Evolutionary conservation across 805 yeast genomes (phyloP).

Genomic region (Saccharomyces cerevisiae): DNA sequence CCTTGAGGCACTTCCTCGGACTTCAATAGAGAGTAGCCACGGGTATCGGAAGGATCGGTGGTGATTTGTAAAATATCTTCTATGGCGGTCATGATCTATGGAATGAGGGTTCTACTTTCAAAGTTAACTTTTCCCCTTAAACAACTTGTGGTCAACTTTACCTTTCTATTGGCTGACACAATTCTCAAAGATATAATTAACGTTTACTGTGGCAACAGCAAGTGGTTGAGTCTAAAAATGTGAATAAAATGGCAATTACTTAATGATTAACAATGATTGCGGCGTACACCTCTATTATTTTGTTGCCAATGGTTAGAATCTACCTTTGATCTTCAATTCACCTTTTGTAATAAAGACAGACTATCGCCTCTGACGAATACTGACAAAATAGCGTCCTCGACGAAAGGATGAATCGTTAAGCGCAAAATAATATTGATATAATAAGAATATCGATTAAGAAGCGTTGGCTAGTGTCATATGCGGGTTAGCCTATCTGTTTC

Average conservation of each 20-base stretch:
- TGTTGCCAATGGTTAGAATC: not conserved
- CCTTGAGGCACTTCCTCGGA: slow-evolving; percentile 15
- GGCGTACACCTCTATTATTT: not conserved
- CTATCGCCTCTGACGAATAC: not conserved
- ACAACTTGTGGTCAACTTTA: not conserved
- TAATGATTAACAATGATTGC: not conserved
- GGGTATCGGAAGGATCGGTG: slow-evolving; percentile 11
- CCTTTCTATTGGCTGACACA: not conserved
- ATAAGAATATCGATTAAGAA: not conserved
- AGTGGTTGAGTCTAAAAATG: not conserved
- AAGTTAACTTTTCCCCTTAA: not conserved
- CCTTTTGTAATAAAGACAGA: not conserved
- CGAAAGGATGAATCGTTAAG: not conserved
- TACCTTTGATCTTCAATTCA: not conserved
- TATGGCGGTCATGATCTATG: slow-evolving; percentile 14
- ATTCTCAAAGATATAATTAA: not conserved
- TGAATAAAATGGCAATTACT: not conserved
- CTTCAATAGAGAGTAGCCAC: slow-evolving; percentile 8
- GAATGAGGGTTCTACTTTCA: not conserved
- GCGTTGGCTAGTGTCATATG: not conserved
- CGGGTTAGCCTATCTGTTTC: not conserved
- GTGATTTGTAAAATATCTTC: slow-evolving; percentile 24
- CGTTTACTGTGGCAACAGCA: not conserved
- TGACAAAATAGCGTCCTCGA: not conserved
- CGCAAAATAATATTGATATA: not conserved